Evolutionary conservation across 371 early-diverging fungal species (phyloP).

Genomic region (Saksenaea vasiformis): DNA sequence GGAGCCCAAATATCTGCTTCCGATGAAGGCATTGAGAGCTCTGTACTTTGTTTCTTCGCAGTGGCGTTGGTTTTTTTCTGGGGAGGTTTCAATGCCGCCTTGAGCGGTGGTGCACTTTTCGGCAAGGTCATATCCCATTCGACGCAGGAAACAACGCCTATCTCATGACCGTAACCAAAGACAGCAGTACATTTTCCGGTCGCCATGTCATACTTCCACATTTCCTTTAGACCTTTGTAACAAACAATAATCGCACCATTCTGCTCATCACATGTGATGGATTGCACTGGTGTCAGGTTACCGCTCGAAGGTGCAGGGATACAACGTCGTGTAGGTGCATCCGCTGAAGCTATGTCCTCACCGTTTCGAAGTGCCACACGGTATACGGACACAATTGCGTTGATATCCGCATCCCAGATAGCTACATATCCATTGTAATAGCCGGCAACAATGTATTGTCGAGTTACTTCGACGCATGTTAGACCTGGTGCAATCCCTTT

Average conservation of each 20-base stretch:
- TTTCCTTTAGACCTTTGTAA: constrained; percentile 19
- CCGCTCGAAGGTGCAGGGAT: constrained; percentile 19
- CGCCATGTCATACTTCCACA: constrained; percentile 28
- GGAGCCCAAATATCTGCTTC: background rate
- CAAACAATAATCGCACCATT: constrained; percentile 29
- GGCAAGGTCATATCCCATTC: constrained; percentile 35
- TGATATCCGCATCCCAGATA: constrained; percentile 38
- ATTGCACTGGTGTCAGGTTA: constrained; percentile 16
- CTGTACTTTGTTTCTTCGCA: background rate
- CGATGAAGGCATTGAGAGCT: background rate
- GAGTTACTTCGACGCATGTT: constrained; percentile 24
- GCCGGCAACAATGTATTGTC: constrained; percentile 37
- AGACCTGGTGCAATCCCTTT: constrained; percentile 18
- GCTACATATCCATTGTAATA: constrained; percentile 42
- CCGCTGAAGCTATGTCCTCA: background rate
- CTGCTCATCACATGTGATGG: constrained; percentile 30
- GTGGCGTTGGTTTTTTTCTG: background rate
- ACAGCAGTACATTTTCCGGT: constrained; percentile 29
- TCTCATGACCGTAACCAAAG: constrained; percentile 28
- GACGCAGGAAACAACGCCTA: constrained; percentile 38
- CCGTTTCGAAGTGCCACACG: constrained; percentile 12
- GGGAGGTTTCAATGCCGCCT: constrained; percentile 23
- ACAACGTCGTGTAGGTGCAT: constrained; percentile 10
- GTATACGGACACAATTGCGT: constrained; percentile 12
- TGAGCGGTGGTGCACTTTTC: constrained; percentile 8